These are phyloP conservation scores for Fusarium neocosmosporiellum DNA, from an alignment of 2,329 filamentous ascomycete genomes.

Conservation along the genomic window DNA sequence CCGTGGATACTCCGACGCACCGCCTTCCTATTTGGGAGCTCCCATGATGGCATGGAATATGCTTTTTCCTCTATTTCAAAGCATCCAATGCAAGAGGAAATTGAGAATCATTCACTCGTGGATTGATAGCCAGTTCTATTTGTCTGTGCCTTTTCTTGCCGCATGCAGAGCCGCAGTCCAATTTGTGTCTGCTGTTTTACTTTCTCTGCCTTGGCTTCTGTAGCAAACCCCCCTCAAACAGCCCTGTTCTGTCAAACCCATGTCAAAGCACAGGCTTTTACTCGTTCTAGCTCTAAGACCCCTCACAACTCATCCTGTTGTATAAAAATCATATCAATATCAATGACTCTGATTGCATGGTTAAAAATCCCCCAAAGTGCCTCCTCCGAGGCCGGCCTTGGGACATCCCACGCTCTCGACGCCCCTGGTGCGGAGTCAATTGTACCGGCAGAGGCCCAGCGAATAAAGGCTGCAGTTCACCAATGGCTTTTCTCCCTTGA, in stretches of 20 bases:
- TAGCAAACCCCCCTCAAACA: neutral
- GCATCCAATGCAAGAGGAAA: neutral
- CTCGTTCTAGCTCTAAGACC: slow-evolving; percentile 3
- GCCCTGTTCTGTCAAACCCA: neutral
- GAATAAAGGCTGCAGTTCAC: slow-evolving; percentile 31
- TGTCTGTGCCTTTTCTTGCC: no score
- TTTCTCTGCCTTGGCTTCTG: neutral
- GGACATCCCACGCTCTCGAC: slow-evolving; percentile 17
- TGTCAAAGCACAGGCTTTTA: slow-evolving; percentile 11
- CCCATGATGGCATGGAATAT: slow-evolving; percentile 22
- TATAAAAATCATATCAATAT: neutral
- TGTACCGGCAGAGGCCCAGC: slow-evolving; percentile 10
- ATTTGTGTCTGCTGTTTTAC: neutral
- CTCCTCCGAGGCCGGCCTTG: slow-evolving; percentile 25
- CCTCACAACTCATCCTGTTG: neutral
- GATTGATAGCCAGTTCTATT: neutral
- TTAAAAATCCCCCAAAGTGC: neutral
- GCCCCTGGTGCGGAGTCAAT: slow-evolving; percentile 27
- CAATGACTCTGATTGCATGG: neutral
- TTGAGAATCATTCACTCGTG: neutral
- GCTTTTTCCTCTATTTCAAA: neutral
- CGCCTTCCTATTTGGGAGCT: slow-evolving; percentile 37
- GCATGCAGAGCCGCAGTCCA: neutral
- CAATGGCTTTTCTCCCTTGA: slow-evolving; percentile 4
- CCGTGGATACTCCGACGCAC: slow-evolving; percentile 41